Base-by-base conservation (phyloP, 441 rosid genomes). In the Viola pubescens region DNA sequence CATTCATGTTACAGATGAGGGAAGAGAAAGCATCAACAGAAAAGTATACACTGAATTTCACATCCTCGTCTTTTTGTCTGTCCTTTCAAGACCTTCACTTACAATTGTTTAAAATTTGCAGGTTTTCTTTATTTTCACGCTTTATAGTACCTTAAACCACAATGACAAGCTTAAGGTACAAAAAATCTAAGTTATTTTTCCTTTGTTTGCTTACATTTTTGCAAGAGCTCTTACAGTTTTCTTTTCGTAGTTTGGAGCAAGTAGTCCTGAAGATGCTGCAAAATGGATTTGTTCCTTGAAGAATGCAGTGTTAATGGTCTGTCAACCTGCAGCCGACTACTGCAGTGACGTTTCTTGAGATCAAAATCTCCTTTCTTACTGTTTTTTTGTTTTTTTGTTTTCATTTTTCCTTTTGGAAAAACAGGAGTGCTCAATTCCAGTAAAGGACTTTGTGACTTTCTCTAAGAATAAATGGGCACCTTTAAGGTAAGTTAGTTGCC, bases 261-360 rank as follows among this genome's bases (percentile, higher is more conserved):
- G 79, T 62, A 88, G 98, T 75, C 77, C 98, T 58, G 98, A 94
- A 78, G 96, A 90, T 59, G 96, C 97, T 47, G 97, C 91, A 34
- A 80, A 73, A 73, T 94, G 99, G 99, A 94, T 90, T 58, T 70
- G 61, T 53, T 80, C 81, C 38, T 68, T 90, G 67, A 82, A 87
- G 70, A 81, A 78, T 73, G 91, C 95, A 59, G 80, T 84, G 16
- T 65, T 80, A 55, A 88, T 85, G 98, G 97, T 92, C 71, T 52
- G 10, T 42, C 46, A 12, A 66, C 37, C 16, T 47, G 11, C 3
- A 34, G 51, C 4, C 49, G 51, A 37, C 34, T 2, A 19, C 48
- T 45, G 46, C 11, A 63, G 9, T 49, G 26, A 44, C 37, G 43
- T 34, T 61, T 16, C 52, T 40, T 9, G 12, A 37, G 57, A 58